Base-by-base conservation (phyloP, 1,139 yeast genomes). In the Saccharomyces hybrid region DNA sequence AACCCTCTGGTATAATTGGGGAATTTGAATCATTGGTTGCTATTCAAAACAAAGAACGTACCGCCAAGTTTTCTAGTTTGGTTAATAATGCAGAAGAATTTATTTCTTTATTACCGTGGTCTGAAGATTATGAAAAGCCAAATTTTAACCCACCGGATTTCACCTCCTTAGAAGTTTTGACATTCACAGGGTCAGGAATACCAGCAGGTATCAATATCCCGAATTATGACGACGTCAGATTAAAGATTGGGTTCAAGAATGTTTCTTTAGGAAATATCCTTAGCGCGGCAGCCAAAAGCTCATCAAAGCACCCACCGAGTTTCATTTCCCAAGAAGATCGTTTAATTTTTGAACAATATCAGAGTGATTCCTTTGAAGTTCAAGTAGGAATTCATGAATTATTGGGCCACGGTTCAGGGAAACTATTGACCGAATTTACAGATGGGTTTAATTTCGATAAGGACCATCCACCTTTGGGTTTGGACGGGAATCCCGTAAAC, bases 171-270 rank as follows among this genome's bases (percentile, higher is more conserved):
- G 96, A 89, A 71, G 96, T 89, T 2, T 75, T 89, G 67, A 86
- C 96, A 0, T 88, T 88, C 76, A 88, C 96, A 1, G 93, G 95
- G 2, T 82, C 91, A 38, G 96, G 96, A 53, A 81, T 87, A 57
- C 96, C 96, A 24, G 95, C 96, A 0, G 96, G 96, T 55, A 89
- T 89, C 69, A 89, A 89, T 67, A 86, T 89, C 62, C 96, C 96
- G 57, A 89, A 89, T 71, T 89, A 89, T 71, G 96, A 88, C 69
- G 95, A 88, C 64, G 90, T 88, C 52, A 78, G 96, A 66, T 77
- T 87, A 66, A 86, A 83, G 59, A 73, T 83, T 65, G 96, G 96
- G 0, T 89, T 89, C 74, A 89, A 89, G 70, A 89, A 89, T 64
- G 96, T 89, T 29, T 86, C 95, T 2, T 76, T 89, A 58, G 96